A percentile compares a stretch with the other conserved stretches of the same genome.
Evolutionary conservation across 176 grass and related monocot genomes (phyloP).

Genomic region (Aegilops bicornis): DNA sequence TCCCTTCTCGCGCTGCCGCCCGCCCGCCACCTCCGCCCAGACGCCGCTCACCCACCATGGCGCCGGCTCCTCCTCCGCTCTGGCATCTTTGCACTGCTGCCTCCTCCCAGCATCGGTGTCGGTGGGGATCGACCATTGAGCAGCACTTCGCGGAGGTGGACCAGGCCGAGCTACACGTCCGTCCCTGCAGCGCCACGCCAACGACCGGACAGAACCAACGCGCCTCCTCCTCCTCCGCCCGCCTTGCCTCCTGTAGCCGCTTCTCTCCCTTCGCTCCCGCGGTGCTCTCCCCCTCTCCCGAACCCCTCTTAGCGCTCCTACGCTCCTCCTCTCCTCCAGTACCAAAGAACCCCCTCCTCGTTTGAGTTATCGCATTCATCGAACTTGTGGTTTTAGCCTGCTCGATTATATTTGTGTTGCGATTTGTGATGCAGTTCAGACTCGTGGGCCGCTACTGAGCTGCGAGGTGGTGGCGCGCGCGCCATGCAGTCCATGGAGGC

Average conservation of each 20-base stretch:
- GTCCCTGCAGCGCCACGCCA: not conserved
- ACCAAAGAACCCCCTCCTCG: not conserved
- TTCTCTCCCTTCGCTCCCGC: conserved; percentile 14
- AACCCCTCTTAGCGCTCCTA: conserved; percentile 37
- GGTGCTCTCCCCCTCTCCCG: conserved; percentile 15
- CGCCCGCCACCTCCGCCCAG: no score
- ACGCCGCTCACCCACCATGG: no score
- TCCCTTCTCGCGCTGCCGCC: no score
- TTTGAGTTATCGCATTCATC: no score
- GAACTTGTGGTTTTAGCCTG: not conserved
- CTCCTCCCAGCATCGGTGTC: no score
- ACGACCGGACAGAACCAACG: not conserved
- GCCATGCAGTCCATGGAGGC: conserved; percentile 50
- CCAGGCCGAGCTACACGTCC: no score
- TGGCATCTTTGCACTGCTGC: no score
- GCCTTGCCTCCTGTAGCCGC: conserved; percentile 37
- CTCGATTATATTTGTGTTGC: not conserved
- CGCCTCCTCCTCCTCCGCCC: not conserved
- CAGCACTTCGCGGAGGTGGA: no score
- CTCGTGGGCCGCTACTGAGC: conserved; percentile 42
- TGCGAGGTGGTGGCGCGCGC: conserved; percentile 53
- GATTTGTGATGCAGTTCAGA: no score
- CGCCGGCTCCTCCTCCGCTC: no score
- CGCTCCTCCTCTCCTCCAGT: conserved; percentile 41
- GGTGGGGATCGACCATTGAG: no score